Conservation (phyloP, 2,329 filamentous ascomycete species). For the Pseudogymnoascus sp. region DNA sequence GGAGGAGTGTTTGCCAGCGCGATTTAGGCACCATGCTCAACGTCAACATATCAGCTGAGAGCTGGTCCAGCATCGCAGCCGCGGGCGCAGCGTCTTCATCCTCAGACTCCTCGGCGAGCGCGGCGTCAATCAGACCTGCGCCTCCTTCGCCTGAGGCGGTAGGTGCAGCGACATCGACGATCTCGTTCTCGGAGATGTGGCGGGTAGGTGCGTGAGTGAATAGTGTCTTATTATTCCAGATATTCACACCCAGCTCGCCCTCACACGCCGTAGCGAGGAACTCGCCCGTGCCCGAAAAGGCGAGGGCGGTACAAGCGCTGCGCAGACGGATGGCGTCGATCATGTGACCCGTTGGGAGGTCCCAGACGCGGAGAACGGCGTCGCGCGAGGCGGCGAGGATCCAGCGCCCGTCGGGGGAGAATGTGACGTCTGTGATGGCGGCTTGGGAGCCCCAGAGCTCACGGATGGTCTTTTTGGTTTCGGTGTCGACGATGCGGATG, state of each 20-base stretch:
- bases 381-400: slow-evolving; percentile 81
- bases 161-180: slow-evolving; percentile 56
- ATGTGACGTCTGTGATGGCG: slow-evolving; percentile 70
- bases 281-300: slow-evolving; percentile 85
- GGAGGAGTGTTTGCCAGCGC: slow-evolving; percentile 87
- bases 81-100: slow-evolving; percentile 45
- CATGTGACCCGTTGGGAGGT: slow-evolving; percentile 87
- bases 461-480: slow-evolving; percentile 82
- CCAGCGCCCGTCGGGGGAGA: slow-evolving; percentile 92
- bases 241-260: slow-evolving; percentile 74
- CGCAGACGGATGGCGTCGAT: slow-evolving; percentile 83
- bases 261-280: slow-evolving; percentile 86
- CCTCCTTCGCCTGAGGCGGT: slow-evolving; percentile 78
- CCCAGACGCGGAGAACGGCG: slow-evolving; percentile 77
- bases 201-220: slow-evolving; percentile 83
- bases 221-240: slow-evolving; percentile 91
- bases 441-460: slow-evolving; percentile 79
- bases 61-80: slow-evolving; percentile 59
- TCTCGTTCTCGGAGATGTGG: slow-evolving; percentile 70
- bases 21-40: slow-evolving; percentile 83
- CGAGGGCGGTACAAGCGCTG: slow-evolving; percentile 70
- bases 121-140: slow-evolving; percentile 64
- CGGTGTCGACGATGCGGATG: slow-evolving; percentile 80
- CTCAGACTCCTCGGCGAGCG: slow-evolving; percentile 51
- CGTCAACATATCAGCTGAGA: slow-evolving; percentile 75